Evolutionary conservation across 164 flowering plant species (phyloP).

Genomic region (Piper longum): DNA sequence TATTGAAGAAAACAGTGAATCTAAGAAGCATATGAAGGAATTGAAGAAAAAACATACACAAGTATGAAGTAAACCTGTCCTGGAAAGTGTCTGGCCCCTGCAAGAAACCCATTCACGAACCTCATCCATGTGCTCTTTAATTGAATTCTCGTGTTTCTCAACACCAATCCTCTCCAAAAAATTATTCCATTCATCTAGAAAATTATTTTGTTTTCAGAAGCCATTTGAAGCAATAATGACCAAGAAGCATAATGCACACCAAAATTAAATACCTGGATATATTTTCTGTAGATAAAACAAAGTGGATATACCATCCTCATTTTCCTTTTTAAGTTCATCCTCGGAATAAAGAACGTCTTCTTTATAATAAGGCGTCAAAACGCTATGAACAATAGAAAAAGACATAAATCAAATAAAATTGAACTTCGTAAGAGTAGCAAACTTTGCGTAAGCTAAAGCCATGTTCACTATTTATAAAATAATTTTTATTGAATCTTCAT

Average conservation of each 20-base stretch:
- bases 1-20: constrained; percentile 1
- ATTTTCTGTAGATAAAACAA: constrained; percentile 82
- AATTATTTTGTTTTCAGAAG: constrained; percentile 4
- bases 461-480: no score
- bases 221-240: not conserved
- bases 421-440: not conserved
- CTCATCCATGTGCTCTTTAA: constrained; percentile 19
- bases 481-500: not conserved
- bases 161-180: constrained; percentile 38
- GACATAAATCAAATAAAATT: not conserved
- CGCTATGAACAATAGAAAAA: constrained; percentile 20
- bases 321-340: constrained; percentile 71
- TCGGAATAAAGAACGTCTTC: constrained; percentile 85
- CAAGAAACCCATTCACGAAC: constrained; percentile 75
- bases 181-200: constrained; percentile 78
- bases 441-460: no score
- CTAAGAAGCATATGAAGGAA: constrained; percentile 2
- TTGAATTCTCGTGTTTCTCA: constrained; percentile 13
- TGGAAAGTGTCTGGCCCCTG: constrained; percentile 87
- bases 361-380: constrained; percentile 89
- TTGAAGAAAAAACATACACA: not conserved
- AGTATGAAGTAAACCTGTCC: constrained; percentile 51
- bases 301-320: constrained; percentile 91
- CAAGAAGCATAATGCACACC: not conserved
- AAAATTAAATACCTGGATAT: constrained; percentile 57